Percentiles rank a stretch among this genome's conserved stretches.
Evolutionary conservation across 1,139 yeast genomes (phyloP).

Genomic region (Debaryomycetaceae sp.): DNA sequence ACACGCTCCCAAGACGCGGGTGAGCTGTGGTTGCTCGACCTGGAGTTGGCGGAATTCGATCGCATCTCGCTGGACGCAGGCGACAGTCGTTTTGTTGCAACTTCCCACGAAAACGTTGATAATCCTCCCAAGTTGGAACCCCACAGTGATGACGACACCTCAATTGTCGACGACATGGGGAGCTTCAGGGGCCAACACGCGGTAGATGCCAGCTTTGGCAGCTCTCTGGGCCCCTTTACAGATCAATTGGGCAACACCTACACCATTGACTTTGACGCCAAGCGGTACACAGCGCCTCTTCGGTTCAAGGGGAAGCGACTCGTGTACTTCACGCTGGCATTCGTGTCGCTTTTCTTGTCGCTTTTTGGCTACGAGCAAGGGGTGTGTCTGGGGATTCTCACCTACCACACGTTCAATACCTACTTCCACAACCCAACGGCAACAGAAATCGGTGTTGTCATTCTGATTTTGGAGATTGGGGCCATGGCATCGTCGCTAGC

Average conservation of each 20-base stretch:
- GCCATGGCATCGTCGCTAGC: conserved; percentile 45
- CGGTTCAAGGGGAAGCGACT: conserved; percentile 39
- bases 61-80: no score
- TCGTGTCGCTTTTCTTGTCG: conserved; percentile 80
- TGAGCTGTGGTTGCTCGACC: no score
- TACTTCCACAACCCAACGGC: conserved; percentile 45
- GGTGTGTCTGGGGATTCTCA: conserved; percentile 73
- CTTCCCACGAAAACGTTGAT: no score
- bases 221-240: no score
- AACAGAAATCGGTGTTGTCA: conserved; percentile 45
- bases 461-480: conserved; percentile 50
- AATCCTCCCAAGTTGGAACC: no score
- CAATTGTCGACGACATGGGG: no score
- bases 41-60: no score
- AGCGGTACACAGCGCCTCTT: conserved; percentile 28
- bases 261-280: conserved; percentile 33
- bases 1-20: no score
- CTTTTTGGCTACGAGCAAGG: conserved; percentile 92
- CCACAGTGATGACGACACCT: no score
- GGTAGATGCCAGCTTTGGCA: no score
- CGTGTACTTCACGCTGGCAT: conserved; percentile 73
- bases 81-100: no score
- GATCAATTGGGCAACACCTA: conserved; percentile 37
- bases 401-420: conserved; percentile 39
- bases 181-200: no score